Conservation (phyloP, 78 protist genomes). For the Acrasis kona region DNA sequence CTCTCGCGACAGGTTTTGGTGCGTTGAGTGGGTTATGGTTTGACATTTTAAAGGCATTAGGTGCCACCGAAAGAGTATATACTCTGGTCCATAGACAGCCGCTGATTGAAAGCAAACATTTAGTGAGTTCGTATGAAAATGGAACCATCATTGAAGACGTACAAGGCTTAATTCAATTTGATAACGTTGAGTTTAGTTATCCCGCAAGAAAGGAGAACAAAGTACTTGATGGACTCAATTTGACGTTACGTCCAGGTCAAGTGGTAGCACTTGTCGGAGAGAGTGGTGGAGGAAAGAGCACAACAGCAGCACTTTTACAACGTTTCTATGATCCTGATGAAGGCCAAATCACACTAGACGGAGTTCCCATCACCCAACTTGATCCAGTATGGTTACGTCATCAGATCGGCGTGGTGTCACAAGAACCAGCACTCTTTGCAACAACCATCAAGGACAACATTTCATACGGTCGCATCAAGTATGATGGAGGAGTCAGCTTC, state of each 20-base stretch:
- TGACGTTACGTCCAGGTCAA: conserved; percentile 1
- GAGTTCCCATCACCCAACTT: neutral
- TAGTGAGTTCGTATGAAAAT: too few relatives aligned
- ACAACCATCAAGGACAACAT: conserved; percentile 30
- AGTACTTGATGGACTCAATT: conserved; percentile 12
- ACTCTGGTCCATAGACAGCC: conserved; percentile 65
- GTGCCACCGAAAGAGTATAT: conserved; percentile 65
- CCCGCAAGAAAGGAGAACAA: conserved; percentile 50
- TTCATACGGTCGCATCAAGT: neutral
- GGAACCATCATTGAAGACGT: conserved; percentile 3
- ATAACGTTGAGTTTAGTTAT: conserved; percentile 65
- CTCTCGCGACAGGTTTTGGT: conserved; percentile 42
- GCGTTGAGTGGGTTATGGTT: conserved; percentile 28
- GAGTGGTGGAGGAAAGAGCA: conserved; percentile 25
- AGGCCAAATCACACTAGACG: conserved; percentile 12
- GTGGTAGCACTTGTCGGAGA: conserved; percentile 14
- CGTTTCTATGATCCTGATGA: neutral
- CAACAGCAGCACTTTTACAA: neutral
- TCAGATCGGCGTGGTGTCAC: conserved; percentile 14
- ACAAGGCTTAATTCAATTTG: conserved; percentile 49
- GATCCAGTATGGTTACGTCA: neutral
- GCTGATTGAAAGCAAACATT: neutral
- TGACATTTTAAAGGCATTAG: conserved; percentile 54
- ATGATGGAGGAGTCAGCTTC: conserved; percentile 7
- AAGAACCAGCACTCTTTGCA: conserved; percentile 20